Conservation (phyloP, 2,329 filamentous ascomycete species). For the Colletotrichum aenigma region DNA sequence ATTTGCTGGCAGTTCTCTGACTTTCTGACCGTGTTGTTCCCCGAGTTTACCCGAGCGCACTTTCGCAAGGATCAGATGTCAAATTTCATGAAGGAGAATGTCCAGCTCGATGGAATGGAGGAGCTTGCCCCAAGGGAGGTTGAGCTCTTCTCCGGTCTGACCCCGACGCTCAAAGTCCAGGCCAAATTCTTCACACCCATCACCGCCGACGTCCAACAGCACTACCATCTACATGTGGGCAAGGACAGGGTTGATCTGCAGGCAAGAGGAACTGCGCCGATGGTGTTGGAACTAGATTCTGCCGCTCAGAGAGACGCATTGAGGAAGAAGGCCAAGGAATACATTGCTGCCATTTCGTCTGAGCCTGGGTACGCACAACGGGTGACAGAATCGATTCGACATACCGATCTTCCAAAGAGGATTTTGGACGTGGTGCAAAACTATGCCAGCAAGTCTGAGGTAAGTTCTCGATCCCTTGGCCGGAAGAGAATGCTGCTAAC, state of each 20-base stretch:
- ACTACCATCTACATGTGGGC: conserved; percentile 51
- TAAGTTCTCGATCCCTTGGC: conserved; percentile 27
- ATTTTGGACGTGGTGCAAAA: conserved; percentile 52
- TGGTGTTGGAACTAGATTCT: conserved; percentile 53
- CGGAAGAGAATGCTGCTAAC: background rate
- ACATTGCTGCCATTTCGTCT: conserved; percentile 50
- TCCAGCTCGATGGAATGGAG: conserved; percentile 45
- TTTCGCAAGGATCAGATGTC: conserved; percentile 55
- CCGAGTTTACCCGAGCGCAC: conserved; percentile 54
- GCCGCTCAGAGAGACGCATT: conserved; percentile 47
- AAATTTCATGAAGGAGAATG: conserved; percentile 53
- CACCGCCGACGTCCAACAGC: conserved; percentile 50
- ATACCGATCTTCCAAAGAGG: conserved; percentile 49
- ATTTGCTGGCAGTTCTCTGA: conserved; percentile 66
- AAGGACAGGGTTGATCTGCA: conserved; percentile 44
- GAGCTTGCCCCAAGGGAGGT: conserved; percentile 42
- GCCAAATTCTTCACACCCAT: conserved; percentile 59
- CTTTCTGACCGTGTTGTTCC: conserved; percentile 57
- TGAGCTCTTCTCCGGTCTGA: conserved; percentile 56
- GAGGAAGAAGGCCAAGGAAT: conserved; percentile 50
- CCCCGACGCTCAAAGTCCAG: conserved; percentile 47
- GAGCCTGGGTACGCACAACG: conserved; percentile 55
- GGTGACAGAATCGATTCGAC: conserved; percentile 50
- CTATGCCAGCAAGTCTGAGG: conserved; percentile 50
- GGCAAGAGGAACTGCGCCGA: conserved; percentile 48